phyloP scores from a whole-genome alignment of 2,329 filamentous ascomycete species.

The Emydomyces testavorans region DNA sequence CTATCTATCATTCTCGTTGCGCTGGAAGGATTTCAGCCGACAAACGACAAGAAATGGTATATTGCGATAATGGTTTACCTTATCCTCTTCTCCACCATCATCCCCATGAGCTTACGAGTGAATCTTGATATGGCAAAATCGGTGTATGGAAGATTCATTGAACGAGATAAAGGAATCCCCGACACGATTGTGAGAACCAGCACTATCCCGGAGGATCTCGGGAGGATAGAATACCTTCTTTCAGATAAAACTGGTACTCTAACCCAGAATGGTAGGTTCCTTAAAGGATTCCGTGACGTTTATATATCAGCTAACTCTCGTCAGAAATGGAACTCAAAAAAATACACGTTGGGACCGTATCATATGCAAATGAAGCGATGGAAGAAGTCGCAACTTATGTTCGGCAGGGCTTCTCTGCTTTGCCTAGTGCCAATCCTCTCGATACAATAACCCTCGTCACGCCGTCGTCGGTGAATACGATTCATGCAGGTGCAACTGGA shows the following conservation, averaged over 20 bases:
- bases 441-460: slow-evolving; percentile 52
- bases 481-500: slow-evolving; percentile 45
- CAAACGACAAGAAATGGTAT: slow-evolving; percentile 59
- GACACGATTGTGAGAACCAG: slow-evolving; percentile 90
- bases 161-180: slow-evolving; percentile 77
- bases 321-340: slow-evolving; percentile 95
- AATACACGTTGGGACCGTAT: slow-evolving; percentile 94
- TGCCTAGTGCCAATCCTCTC: slow-evolving; percentile 32
- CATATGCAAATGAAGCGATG: slow-evolving; percentile 97
- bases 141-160: slow-evolving; percentile 91
- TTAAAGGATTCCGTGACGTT: not conserved
- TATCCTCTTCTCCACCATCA: slow-evolving; percentile 97
- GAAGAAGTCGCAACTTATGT: slow-evolving; percentile 86
- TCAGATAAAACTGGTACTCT: slow-evolving; percentile 98
- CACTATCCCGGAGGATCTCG: slow-evolving; percentile 92
- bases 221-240: slow-evolving; percentile 87
- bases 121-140: slow-evolving; percentile 97
- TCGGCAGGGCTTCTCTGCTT: slow-evolving; percentile 62
- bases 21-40: slow-evolving; percentile 61
- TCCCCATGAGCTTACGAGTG: slow-evolving; percentile 89
- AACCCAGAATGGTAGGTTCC: slow-evolving; percentile 62
- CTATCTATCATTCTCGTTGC: slow-evolving; percentile 82
- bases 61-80: slow-evolving; percentile 96
- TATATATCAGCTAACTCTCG: not conserved
- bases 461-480: slow-evolving; percentile 58